phyloP scores from a whole-genome alignment of 2,329 filamentous ascomycete genomes.

The Aspergillus tubingensis region DNA sequence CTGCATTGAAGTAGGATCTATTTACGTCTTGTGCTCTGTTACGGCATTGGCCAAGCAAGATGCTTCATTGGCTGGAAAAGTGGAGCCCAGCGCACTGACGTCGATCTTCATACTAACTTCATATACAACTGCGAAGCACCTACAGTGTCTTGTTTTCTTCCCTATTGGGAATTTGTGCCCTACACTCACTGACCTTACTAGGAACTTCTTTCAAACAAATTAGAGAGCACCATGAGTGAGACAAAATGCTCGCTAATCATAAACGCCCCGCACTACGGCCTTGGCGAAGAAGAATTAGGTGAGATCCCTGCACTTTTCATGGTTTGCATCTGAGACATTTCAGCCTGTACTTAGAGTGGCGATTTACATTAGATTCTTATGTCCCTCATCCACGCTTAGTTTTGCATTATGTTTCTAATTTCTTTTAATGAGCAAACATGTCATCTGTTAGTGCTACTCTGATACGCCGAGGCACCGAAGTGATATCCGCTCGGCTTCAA shows the following conservation, averaged over 20 bases:
- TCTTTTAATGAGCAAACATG: neutral
- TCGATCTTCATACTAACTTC: too few relatives aligned
- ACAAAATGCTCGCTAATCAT: neutral
- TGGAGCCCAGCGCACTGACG: too few relatives aligned
- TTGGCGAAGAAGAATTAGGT: neutral
- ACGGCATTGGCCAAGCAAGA: too few relatives aligned
- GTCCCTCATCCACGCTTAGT: neutral
- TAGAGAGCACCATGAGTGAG: too few relatives aligned
- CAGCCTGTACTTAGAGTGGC: neutral
- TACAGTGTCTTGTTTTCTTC: too few relatives aligned
- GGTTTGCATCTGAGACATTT: neutral
- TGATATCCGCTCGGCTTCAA: neutral
- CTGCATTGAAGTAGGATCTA: too few relatives aligned
- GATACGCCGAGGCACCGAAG: neutral
- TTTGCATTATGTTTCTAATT: neutral
- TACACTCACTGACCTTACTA: too few relatives aligned
- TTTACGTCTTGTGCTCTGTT: too few relatives aligned
- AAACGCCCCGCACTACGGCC: neutral
- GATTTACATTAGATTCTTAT: neutral
- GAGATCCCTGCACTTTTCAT: neutral
- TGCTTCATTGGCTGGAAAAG: too few relatives aligned
- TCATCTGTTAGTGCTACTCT: neutral
- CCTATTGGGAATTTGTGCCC: too few relatives aligned
- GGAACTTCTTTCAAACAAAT: too few relatives aligned
- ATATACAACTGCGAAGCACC: too few relatives aligned